phyloP scores from a whole-genome alignment of 2,329 filamentous ascomycete species.

The Xylaria sp. region DNA sequence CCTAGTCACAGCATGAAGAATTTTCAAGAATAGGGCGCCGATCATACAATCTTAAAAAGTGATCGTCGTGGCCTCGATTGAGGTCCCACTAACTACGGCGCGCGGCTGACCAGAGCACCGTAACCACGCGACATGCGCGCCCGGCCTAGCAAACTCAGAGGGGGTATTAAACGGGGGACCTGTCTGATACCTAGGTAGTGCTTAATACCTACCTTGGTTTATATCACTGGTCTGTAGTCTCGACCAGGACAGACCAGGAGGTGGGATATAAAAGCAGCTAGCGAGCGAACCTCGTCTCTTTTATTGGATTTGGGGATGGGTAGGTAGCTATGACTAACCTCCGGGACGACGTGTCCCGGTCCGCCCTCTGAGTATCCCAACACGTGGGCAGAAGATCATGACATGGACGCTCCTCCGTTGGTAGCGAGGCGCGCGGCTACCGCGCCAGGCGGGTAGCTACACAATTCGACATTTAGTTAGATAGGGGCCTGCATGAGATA shows the following conservation, averaged over 20 bases:
- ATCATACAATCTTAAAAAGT: slow-evolving; percentile 17
- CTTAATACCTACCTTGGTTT: no score
- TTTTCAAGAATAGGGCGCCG: slow-evolving; percentile 2
- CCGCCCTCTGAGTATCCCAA: background rate
- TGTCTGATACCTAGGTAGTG: no score
- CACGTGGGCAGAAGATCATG: background rate
- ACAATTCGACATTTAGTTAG: background rate
- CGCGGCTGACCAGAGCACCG: background rate
- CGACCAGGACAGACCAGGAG: no score
- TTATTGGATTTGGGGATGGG: background rate
- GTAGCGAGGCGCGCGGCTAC: slow-evolving; percentile 24
- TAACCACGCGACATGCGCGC: background rate
- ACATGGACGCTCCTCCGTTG: background rate
- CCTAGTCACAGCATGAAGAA: background rate
- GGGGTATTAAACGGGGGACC: no score
- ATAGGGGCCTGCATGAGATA: background rate
- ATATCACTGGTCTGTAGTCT: no score
- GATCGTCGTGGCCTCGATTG: slow-evolving; percentile 43
- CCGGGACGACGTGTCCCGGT: no score
- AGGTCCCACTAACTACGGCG: background rate
- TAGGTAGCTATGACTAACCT: no score
- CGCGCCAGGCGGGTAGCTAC: slow-evolving; percentile 11
- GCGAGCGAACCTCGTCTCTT: background rate
- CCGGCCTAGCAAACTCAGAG: no score
- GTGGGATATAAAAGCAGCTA: background rate